Percentiles rank a stretch among this genome's conserved stretches.
Conservation (phyloP, 257 asterid species). For the Gardenia jasminoides region DNA sequence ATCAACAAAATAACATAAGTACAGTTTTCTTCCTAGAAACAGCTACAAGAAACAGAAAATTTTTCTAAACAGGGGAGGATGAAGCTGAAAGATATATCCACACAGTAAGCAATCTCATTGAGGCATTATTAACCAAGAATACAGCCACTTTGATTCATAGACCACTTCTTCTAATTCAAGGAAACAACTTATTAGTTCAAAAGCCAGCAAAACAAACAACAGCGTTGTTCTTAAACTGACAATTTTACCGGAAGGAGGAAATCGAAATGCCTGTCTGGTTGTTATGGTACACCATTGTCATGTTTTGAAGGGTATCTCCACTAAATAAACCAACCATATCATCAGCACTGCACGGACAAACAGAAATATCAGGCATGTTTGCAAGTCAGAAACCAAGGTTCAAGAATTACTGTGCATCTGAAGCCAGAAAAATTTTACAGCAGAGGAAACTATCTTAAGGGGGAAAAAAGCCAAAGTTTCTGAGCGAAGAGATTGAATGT, state of each 20-base stretch:
- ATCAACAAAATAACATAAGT: not conserved
- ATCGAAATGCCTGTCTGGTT: conserved; percentile 75
- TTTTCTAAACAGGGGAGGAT: not conserved
- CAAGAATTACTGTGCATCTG: not conserved
- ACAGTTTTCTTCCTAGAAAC: not conserved
- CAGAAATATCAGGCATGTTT: conserved; percentile 2
- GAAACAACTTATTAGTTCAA: not conserved
- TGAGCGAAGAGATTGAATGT: not conserved
- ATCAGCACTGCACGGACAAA: conserved; percentile 53
- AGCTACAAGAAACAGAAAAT: not conserved
- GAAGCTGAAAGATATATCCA: not conserved
- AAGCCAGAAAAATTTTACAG: not conserved
- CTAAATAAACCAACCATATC: conserved; percentile 60
- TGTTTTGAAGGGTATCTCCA: conserved; percentile 66
- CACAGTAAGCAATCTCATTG: not conserved
- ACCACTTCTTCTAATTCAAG: not conserved
- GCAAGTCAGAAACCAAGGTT: not conserved
- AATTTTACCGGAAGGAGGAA: conserved; percentile 66
- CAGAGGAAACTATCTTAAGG: not conserved
- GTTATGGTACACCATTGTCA: conserved; percentile 56
- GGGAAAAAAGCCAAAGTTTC: not conserved
- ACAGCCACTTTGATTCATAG: not conserved
- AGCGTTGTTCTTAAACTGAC: not conserved
- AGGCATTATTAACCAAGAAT: not conserved
- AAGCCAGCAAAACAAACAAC: not conserved